These are phyloP conservation scores for Tinospora cordifolia DNA, from an alignment of 164 flowering plant genomes.

Conservation along the genomic window DNA sequence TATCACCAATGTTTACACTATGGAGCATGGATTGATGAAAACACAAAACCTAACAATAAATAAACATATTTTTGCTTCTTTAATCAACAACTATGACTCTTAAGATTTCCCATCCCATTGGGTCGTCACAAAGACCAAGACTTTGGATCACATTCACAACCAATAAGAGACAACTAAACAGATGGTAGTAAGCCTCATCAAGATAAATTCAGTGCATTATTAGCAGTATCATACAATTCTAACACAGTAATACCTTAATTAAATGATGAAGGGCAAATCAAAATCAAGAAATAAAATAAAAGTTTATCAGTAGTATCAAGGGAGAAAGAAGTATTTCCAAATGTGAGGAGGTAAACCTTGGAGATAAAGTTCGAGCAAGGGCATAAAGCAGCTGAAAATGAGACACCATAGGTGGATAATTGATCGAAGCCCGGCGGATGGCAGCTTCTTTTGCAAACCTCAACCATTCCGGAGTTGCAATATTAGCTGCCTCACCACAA, in stretches of 20 bases:
- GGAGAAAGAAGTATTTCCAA: not conserved
- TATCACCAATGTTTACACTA: too few relatives aligned
- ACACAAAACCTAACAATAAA: too few relatives aligned
- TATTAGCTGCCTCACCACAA: conserved; percentile 95
- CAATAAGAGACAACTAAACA: not conserved
- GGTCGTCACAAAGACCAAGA: not conserved
- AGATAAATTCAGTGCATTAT: conserved; percentile 1
- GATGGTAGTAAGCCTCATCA: not conserved
- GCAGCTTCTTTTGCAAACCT: conserved; percentile 91
- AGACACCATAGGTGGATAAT: conserved; percentile 96
- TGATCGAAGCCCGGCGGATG: conserved; percentile 87
- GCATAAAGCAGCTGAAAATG: conserved; percentile 93
- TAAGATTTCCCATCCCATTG: not conserved
- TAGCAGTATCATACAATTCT: too few relatives aligned
- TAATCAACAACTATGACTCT: not conserved
- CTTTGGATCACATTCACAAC: not conserved
- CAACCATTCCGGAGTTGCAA: conserved; percentile 99
- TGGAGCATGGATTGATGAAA: too few relatives aligned
- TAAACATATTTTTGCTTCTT: too few relatives aligned
- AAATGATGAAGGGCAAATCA: not conserved
- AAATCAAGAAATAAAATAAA: not conserved
- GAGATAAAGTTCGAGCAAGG: conserved; percentile 61
- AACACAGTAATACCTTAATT: too few relatives aligned
- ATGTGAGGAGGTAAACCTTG: conserved; percentile 45
- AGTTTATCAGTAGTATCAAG: not conserved